Evolutionary conservation across 208 protist species (phyloP).

Genomic region (Trypanosoma avium): DNA sequence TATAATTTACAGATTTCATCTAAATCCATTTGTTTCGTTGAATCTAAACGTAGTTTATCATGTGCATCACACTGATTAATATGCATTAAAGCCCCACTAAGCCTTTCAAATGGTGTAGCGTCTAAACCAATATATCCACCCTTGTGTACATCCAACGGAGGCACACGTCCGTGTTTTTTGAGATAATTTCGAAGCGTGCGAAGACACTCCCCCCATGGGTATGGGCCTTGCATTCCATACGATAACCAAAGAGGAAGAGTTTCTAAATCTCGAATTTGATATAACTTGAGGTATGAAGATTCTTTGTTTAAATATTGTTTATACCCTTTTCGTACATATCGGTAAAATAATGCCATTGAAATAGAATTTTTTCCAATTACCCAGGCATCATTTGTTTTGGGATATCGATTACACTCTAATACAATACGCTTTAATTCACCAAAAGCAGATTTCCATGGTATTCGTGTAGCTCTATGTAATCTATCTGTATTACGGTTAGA

Average conservation of each 20-base stretch:
- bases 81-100: slow-evolving; percentile 68
- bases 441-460: slow-evolving; percentile 74
- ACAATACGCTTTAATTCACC: slow-evolving; percentile 70
- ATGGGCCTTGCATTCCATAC: slow-evolving; percentile 73
- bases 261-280: slow-evolving; percentile 77
- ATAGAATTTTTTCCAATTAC: slow-evolving; percentile 68
- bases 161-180: slow-evolving; percentile 29
- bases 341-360: slow-evolving; percentile 76
- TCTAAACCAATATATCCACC: slow-evolving; percentile 79
- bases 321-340: slow-evolving; percentile 67
- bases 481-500: slow-evolving; percentile 58
- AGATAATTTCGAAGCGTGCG: slow-evolving; percentile 43
- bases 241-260: slow-evolving; percentile 54
- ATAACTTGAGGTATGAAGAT: slow-evolving; percentile 52
- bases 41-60: slow-evolving; percentile 31
- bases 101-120: slow-evolving; percentile 71
- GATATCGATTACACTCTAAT: slow-evolving; percentile 71
- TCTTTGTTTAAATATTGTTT: slow-evolving; percentile 37
- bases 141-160: slow-evolving; percentile 74
- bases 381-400: slow-evolving; percentile 82
- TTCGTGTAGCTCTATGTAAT: slow-evolving; percentile 51
- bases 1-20: slow-evolving; percentile 49
- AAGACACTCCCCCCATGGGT: slow-evolving; percentile 77
- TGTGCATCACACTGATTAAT: slow-evolving; percentile 74
- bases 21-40: slow-evolving; percentile 53